Conservation (phyloP, 176 grass and related monocot genomes). For the Aegilops umbellulata region DNA sequence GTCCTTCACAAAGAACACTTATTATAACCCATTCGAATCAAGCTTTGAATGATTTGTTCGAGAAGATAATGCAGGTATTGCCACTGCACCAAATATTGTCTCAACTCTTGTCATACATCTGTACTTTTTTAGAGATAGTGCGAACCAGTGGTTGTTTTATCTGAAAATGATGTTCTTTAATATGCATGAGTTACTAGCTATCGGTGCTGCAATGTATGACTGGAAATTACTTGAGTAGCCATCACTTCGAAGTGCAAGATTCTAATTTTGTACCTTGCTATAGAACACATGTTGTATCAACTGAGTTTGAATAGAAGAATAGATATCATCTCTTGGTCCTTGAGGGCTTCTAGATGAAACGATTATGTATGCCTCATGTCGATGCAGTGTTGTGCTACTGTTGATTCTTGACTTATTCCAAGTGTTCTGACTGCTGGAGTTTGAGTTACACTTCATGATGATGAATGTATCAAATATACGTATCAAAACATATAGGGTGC, state of each 20-base stretch:
- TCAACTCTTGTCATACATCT: neutral
- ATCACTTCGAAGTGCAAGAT: neutral
- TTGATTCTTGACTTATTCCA: slow-evolving; percentile 1
- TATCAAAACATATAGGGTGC: neutral
- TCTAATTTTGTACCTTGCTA: neutral
- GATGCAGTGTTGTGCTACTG: slow-evolving; percentile 9
- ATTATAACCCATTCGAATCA: slow-evolving; percentile 99
- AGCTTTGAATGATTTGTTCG: slow-evolving; percentile 97
- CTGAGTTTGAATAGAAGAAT: neutral
- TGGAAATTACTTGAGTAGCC: slow-evolving; percentile 3
- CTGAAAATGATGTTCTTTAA: neutral
- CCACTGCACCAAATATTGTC: slow-evolving; percentile 3
- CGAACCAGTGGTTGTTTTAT: slow-evolving; percentile 12
- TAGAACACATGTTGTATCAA: slow-evolving; percentile 14
- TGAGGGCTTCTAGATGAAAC: slow-evolving; percentile 3
- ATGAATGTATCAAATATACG: neutral
- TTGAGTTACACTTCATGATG: slow-evolving; percentile 22
- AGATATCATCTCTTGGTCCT: neutral
- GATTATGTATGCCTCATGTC: slow-evolving; percentile 11
- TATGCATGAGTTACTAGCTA: neutral
- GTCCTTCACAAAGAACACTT: slow-evolving; percentile 93
- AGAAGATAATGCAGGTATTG: slow-evolving; percentile 99
- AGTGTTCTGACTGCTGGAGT: slow-evolving; percentile 1
- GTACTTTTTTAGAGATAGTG: neutral
- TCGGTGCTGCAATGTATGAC: neutral